Base-by-base conservation (phyloP, 169 alveolate species). In the Plasmodium falciparum region DNA sequence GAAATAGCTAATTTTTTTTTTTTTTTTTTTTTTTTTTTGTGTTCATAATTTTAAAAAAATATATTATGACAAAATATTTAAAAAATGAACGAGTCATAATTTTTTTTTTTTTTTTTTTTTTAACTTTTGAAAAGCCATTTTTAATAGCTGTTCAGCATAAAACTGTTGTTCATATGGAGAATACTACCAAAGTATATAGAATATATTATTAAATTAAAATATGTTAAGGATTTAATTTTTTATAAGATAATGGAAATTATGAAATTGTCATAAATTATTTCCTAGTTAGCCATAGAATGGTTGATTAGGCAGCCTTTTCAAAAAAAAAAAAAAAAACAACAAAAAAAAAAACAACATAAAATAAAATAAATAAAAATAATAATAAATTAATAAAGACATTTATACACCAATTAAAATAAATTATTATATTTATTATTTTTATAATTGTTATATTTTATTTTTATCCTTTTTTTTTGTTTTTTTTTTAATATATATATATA, bases 1-100 rank as follows among this genome's bases (percentile, higher is more conserved):
- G 78, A 65, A 78, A 39, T 52, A 78, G 76, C 89, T 24, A 78
- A 66, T n/a, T n/a, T n/a, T 39, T 47, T 24, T 20, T 59, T 61
- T 56, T 78, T 78, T 76, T 76, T 63, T 76, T n/a, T 47, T 24
- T 17, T 59, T 61, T 56, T 78, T 78, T 78, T 78, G 49, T 76
- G 15, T 65, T 76, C 13, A 78, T 66, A 78, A 78, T 65, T 70
- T 78, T 50, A 67, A 70, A 66, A 26, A 47, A 7, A 26, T 65
- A 7, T 54, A 52, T 20, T 66, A 33, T 73, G 15, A 52, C 70
- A 65, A 59, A 39, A 12, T 50, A 49, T 52, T 49, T 65, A 65
- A 58, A 50, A 65, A 24, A 50, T 56, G 26, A 29, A 65, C 6
- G 29, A n/a, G 17, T 66, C 12, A 12, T 49, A 29, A 65, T 66